Base-by-base conservation (phyloP, 176 grass and related monocot species). In the Hordeum vulgare region DNA sequence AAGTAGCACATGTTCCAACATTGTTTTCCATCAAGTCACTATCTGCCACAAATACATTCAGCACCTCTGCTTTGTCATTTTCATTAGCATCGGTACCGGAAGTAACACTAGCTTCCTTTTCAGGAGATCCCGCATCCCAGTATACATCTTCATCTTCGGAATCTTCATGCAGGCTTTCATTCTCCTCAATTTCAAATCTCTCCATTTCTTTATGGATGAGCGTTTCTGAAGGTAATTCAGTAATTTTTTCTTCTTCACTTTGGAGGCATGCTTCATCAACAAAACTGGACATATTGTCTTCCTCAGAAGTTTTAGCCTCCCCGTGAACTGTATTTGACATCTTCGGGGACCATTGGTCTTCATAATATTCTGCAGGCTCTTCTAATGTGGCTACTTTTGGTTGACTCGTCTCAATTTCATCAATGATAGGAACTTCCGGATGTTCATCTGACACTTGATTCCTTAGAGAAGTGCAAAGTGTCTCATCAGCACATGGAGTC, bases 271-370 rank as follows among this genome's bases (percentile, higher is more conserved):
- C 34, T 79, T 80, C 69, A 64, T 78, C 56, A 71, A 59, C 60
- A 77, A 72, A 73, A 87, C 61, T 67, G 20, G 80, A 77, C 76
- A 70, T 8, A 25, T 41, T 85, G 85, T 77, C 69, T 70, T 83
- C 60, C 64, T 85, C 42, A 49, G 2, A 42, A 71, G 39, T 70
- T 73, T 84, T 58, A 66, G 18, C 57, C 27, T 71, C 81, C 59
- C 13, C 53, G 23, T 83, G 44, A 66, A 49, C 81, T 56, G 18
- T 71, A 33, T 53, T 86, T 59, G 54, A 76, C 24, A 37, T 41
- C 37, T 17, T 71, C 20, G n/a, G 68, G 66, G 36, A 65, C 74
- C 37, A 49, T 27, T 75, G 45, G 83, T 24, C 37, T 81, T 66
- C 79, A 81, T 45, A 29, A 76, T 51, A 67, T 71, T 88, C 83